These are phyloP conservation scores for Dictyostelium intermedium DNA, from an alignment of 78 protist genomes.

Conservation along the genomic window DNA sequence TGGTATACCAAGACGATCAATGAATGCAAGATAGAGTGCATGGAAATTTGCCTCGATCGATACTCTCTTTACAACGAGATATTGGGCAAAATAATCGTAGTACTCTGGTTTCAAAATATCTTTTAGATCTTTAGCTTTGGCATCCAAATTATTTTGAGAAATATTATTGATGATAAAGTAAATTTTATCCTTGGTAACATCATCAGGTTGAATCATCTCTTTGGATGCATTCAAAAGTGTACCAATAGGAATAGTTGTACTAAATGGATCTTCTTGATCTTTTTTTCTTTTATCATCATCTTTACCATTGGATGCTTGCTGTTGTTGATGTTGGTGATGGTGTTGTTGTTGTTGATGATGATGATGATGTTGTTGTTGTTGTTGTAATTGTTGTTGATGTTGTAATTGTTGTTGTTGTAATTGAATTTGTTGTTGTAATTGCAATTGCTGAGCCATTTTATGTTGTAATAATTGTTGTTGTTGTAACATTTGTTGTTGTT, in stretches of 20 bases:
- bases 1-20: slow-evolving; percentile 70
- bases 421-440: neutral
- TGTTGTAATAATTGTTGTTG: neutral
- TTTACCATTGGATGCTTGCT: neutral
- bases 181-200: slow-evolving; percentile 86
- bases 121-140: slow-evolving; percentile 78
- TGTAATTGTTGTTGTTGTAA: neutral
- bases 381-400: neutral
- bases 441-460: neutral
- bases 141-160: slow-evolving; percentile 75
- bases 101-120: slow-evolving; percentile 51
- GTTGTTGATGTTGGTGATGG: neutral
- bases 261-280: neutral
- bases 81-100: slow-evolving; percentile 87
- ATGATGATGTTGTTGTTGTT: neutral
- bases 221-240: slow-evolving; percentile 6
- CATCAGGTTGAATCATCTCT: slow-evolving; percentile 73
- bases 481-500: neutral
- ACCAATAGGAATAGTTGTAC: slow-evolving; percentile 43
- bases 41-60: slow-evolving; percentile 95
- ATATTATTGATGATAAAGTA: slow-evolving; percentile 96
- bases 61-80: slow-evolving; percentile 95
- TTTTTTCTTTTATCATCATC: neutral
- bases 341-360: neutral
- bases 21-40: slow-evolving; percentile 81